Conservation (phyloP, 805 yeast species). For the Metschnikowia bowlesiae region DNA sequence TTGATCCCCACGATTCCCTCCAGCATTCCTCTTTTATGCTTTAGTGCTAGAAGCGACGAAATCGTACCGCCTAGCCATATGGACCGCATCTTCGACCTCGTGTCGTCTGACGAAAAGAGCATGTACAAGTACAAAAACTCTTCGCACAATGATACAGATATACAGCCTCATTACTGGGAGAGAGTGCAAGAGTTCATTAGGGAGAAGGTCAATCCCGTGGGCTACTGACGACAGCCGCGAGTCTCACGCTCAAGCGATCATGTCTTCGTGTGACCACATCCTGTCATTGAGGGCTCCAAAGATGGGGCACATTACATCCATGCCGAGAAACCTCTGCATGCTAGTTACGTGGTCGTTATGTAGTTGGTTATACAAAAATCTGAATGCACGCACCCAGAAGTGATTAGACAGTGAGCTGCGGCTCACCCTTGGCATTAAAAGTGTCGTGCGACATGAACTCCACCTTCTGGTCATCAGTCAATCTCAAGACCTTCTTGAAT, state of each 20-base stretch:
- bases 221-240: slow-evolving; percentile 7
- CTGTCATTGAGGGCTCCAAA: too few species aligned
- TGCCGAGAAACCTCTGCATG: neutral
- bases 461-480: slow-evolving; percentile 67
- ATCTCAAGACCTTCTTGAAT: slow-evolving; percentile 79
- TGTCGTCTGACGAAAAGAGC: slow-evolving; percentile 47
- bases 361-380: slow-evolving; percentile 14
- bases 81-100: slow-evolving; percentile 52
- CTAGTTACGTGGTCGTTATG: slow-evolving; percentile 13
- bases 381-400: slow-evolving; percentile 4
- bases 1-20: slow-evolving; percentile 51
- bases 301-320: neutral
- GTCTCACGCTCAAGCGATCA: neutral
- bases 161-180: slow-evolving; percentile 77
- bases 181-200: slow-evolving; percentile 54
- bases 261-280: too few species aligned
- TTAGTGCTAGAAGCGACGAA: slow-evolving; percentile 78
- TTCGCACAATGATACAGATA: slow-evolving; percentile 79
- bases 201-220: slow-evolving; percentile 39
- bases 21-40: slow-evolving; percentile 60
- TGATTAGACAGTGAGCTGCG: slow-evolving; percentile 18
- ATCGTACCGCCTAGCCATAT: slow-evolving; percentile 88
- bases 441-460: slow-evolving; percentile 75
- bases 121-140: slow-evolving; percentile 55
- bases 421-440: slow-evolving; percentile 35